These are phyloP conservation scores for Clavispora fructus DNA, from an alignment of 805 yeast species.

Conservation along the genomic window DNA sequence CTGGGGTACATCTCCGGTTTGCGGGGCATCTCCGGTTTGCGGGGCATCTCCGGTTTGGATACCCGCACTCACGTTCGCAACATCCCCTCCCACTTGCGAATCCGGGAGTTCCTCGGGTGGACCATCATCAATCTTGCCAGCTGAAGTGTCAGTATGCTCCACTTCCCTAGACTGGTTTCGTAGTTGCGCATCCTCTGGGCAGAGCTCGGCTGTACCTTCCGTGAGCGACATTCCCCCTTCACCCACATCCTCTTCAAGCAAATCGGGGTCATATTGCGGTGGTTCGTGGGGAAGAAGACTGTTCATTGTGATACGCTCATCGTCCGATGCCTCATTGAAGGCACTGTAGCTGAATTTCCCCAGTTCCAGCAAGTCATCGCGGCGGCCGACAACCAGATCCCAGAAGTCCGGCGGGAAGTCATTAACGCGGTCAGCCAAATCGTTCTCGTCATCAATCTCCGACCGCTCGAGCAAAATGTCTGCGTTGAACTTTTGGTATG, in stretches of 20 bases:
- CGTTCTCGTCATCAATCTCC: constrained; percentile 48
- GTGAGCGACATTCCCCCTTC: background rate
- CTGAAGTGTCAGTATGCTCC: no score
- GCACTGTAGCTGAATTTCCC: constrained; percentile 36
- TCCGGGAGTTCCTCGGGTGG: background rate
- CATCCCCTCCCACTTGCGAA: background rate
- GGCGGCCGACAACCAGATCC: constrained; percentile 13
- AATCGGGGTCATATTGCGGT: constrained; percentile 28
- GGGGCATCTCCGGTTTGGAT: background rate
- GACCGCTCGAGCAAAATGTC: constrained; percentile 73
- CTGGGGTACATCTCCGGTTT: no score
- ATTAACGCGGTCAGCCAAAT: constrained; percentile 35
- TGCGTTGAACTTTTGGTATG: constrained; percentile 72
- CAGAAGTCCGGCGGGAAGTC: constrained; percentile 58
- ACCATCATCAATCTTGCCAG: background rate
- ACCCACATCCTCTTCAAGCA: background rate
- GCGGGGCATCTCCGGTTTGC: no score
- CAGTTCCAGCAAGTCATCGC: constrained; percentile 11
- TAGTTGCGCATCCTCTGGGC: background rate
- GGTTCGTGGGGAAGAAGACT: constrained; percentile 34
- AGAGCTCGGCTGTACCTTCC: background rate
- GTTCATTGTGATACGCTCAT: constrained; percentile 38
- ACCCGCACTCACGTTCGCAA: background rate
- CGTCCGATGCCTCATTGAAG: constrained; percentile 35
- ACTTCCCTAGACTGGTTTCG: background rate